Evolutionary conservation across 257 asterid species (phyloP).

Genomic region (Solanum corneliomulleri): DNA sequence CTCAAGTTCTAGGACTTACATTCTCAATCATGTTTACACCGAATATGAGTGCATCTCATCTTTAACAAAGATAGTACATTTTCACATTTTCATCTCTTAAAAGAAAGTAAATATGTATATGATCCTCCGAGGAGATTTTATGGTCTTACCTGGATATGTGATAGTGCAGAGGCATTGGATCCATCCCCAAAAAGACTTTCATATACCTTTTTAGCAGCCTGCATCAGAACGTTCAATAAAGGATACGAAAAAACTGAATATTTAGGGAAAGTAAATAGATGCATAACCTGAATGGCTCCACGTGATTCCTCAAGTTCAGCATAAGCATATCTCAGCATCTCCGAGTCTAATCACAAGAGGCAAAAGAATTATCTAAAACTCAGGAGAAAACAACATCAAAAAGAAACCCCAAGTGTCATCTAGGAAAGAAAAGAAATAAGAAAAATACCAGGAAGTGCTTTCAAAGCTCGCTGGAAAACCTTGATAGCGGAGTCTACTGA

Average conservation of each 20-base stretch:
- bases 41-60: not conserved
- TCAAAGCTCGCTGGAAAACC: slow-evolving; percentile 84
- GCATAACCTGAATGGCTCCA: slow-evolving; percentile 70
- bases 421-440: not conserved
- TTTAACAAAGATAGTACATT: not conserved
- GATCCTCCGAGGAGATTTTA: not conserved
- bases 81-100: not conserved
- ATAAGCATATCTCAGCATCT: slow-evolving; percentile 86
- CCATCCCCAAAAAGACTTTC: slow-evolving; percentile 87
- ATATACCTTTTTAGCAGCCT: slow-evolving; percentile 86
- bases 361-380: not conserved
- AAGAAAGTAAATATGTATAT: not conserved
- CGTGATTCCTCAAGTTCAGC: slow-evolving; percentile 96
- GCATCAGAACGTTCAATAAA: slow-evolving; percentile 3
- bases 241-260: not conserved
- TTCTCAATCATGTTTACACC: not conserved
- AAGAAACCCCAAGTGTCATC: not conserved
- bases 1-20: not conserved
- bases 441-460: slow-evolving; percentile 91
- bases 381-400: not conserved
- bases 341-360: slow-evolving; percentile 54
- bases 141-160: slow-evolving; percentile 75
- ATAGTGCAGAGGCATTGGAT: slow-evolving; percentile 58
- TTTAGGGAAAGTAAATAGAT: not conserved
- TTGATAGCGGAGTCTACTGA: slow-evolving; percentile 72